Base-by-base conservation (phyloP, 108 stramenopile species). In the Nitzschia inconspicua region DNA sequence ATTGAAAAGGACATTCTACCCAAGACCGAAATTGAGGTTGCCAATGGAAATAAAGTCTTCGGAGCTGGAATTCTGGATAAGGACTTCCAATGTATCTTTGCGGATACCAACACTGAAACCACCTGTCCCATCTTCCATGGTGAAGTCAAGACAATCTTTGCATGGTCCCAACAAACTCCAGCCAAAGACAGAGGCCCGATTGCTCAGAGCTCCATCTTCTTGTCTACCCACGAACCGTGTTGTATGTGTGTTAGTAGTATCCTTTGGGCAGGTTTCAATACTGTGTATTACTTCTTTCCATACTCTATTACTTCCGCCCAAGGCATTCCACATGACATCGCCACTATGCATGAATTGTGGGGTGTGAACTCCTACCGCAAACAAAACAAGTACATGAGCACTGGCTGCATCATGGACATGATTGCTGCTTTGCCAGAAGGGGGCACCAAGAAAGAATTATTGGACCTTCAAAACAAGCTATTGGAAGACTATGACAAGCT, bases 311-410 rank as follows among this genome's bases (percentile, higher is more conserved):
- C 81, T 4, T 36, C 63, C 2, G 66, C 57, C 1, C 81, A 83
- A 65, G 81, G 81, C 11, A 69, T 78, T 41, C 77, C 75, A 3
- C 81, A 83, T 47, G 81, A 83, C 44, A 75, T 83, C 31, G 61
- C 68, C 31, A 83, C 73, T 24, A 83, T 83, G 81, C 77, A 83
- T 54, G 81, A 83, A 37, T 42, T 83, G 9, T 83, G 81, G 81
- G 75, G 77, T 14, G 81, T 83, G 1, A 63, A 61, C n/a, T 63
- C 74, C 10, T 83, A 83, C 40, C 81, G 77, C 23, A 78, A 75
- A 44, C 81, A 54, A 39, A 79, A 78, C 58, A 61, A 68, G 46
- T 83, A 75, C 36, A 18, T 78, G 10, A 59, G 60, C n/a, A 55
- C 75, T 0, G 50, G 43, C 9, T 68, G 81, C 41, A 22, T 83